Evolutionary conservation across 352 stramenopile species (phyloP).

Genomic region (Pythium oligandrum): DNA sequence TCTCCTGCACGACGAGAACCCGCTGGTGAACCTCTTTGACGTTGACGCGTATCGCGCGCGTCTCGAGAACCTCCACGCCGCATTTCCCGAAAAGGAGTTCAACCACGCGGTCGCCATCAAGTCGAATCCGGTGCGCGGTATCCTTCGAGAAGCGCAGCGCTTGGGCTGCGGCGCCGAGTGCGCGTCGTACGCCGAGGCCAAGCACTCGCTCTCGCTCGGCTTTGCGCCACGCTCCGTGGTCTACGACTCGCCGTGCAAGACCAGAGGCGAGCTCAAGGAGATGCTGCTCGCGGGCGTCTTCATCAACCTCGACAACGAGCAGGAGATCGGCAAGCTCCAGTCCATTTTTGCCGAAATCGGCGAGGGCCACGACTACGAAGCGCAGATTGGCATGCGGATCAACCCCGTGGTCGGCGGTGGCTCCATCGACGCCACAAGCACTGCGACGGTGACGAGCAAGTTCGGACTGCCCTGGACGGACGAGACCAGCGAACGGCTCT

Average conservation of each 20-base stretch:
- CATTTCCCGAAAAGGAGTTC: constrained; percentile 61
- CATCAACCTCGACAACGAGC: constrained; percentile 91
- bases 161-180: constrained; percentile 74
- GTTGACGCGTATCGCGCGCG: constrained; percentile 58
- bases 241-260: constrained; percentile 93
- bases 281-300: constrained; percentile 78
- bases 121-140: constrained; percentile 64
- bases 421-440: constrained; percentile 82
- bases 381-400: constrained; percentile 85
- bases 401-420: constrained; percentile 89
- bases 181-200: constrained; percentile 76
- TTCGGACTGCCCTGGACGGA: constrained; percentile 82
- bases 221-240: constrained; percentile 75
- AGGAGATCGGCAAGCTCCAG: constrained; percentile 83
- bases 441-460: constrained; percentile 87
- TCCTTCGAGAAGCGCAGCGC: constrained; percentile 46
- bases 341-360: constrained; percentile 41
- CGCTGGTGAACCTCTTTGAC: constrained; percentile 58
- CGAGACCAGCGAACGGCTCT: constrained; percentile 41
- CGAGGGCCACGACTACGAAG: constrained; percentile 25
- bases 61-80: constrained; percentile 42
- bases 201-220: constrained; percentile 70
- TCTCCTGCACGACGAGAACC: constrained; percentile 49
- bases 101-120: constrained; percentile 80
- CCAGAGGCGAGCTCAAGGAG: constrained; percentile 68